Base-by-base conservation (phyloP, 176 grass and related monocot genomes). In the Carex kokanica region DNA sequence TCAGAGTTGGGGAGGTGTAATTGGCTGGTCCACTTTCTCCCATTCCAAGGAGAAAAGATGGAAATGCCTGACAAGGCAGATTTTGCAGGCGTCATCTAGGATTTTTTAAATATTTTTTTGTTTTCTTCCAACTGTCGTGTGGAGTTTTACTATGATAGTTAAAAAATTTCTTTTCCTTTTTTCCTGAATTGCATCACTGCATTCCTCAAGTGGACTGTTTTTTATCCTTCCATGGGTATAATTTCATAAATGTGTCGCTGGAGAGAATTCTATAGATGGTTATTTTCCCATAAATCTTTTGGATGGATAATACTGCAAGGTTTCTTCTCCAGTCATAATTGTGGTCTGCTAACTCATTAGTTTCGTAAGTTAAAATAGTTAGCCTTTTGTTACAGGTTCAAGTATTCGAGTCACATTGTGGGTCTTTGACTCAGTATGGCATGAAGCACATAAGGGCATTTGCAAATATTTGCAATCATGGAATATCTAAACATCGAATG, bases 401-500 rank as follows among this genome's bases (percentile, higher is more conserved):
- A 20, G 78, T 90, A 66, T 98, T 91, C 7, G 91, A 98, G 63
- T 89, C 87, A 20, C 88, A 95, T 0, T 98, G 93, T 25, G 93
- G 91, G 14, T 88, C 88, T 6, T 90, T 98, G 11, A 95, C 96
- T 78, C 93, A 95, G 62, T 95, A 95, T n/a, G 93, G 96, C 67
- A 95, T 98, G 89, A 95, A 95, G 56, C 53, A 93, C 77, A 98
- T 91, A 87, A 80, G 95, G 18, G 89, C 89, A 64, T 93, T 95
- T 64, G 92, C 95, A 49, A 95, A 98, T 81, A 84, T 98, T 25
- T 95, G 95, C 89, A 93, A 95, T 84, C 77, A 61, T n/a, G 79
- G 86, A 61, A 65, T 91, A 55, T 87, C 88, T 0, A 84, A 53
- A 81, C 27, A 86, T 25, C 59, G 74, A 69, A 95, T 98, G 92